These are phyloP conservation scores for Neurospora sp. DNA, from an alignment of 2,329 filamentous ascomycete genomes.

Conservation along the genomic window DNA sequence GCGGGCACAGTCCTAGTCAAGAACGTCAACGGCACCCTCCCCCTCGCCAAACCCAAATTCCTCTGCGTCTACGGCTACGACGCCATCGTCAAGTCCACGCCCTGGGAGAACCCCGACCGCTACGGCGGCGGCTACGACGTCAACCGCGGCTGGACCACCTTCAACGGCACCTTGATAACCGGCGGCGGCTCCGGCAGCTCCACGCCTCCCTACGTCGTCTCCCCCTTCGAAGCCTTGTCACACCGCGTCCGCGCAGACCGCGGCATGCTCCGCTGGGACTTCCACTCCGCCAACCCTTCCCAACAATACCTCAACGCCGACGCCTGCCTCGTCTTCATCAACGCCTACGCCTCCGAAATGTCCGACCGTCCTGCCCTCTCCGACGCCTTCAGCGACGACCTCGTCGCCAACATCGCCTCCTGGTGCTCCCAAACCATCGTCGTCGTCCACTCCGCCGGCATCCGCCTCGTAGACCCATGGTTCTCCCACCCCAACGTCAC, in stretches of 20 bases:
- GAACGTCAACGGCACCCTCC: constrained; percentile 36
- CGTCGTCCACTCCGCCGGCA: constrained; percentile 52
- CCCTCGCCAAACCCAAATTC: constrained; percentile 39
- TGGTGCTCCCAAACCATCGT: constrained; percentile 56
- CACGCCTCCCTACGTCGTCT: constrained; percentile 33
- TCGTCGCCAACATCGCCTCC: constrained; percentile 49
- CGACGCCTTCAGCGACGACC: constrained; percentile 55
- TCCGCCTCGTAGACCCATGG: constrained; percentile 53
- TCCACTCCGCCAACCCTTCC: constrained; percentile 31
- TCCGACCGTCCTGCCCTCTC: constrained; percentile 57
- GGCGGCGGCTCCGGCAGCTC: constrained; percentile 44
- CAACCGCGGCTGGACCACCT: constrained; percentile 38
- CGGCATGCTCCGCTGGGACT: constrained; percentile 50
- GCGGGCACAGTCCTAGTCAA: constrained; percentile 19
- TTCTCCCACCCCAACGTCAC: constrained; percentile 57
- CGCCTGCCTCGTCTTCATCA: constrained; percentile 57
- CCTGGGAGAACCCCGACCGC: constrained; percentile 38
- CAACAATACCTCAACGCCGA: constrained; percentile 40
- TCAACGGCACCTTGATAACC: constrained; percentile 41
- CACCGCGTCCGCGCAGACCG: constrained; percentile 41
- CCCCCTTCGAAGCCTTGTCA: constrained; percentile 50
- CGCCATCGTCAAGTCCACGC: constrained; percentile 38
- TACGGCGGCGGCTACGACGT: constrained; percentile 30
- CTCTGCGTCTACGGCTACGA: constrained; percentile 52
- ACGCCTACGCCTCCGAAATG: constrained; percentile 68